These are phyloP conservation scores for Graphium sp. DNA, from an alignment of 2,329 filamentous ascomycete genomes.

Conservation along the genomic window DNA sequence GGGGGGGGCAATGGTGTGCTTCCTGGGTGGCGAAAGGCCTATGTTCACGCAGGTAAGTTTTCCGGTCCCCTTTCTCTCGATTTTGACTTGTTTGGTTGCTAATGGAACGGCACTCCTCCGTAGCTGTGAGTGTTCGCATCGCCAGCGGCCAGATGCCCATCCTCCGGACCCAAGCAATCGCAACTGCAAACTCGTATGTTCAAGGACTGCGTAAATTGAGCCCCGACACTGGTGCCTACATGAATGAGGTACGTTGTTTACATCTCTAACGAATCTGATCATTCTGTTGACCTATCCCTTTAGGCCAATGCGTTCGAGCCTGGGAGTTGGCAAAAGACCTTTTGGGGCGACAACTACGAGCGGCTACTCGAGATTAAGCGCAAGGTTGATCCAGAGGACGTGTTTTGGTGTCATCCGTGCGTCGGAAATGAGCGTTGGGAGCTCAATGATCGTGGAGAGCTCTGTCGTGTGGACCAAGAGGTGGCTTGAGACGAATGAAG, in stretches of 20 bases:
- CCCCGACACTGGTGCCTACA: constrained; percentile 22
- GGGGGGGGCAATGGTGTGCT: constrained; percentile 28
- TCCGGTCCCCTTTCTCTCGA: no score
- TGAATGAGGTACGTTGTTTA: constrained; percentile 22
- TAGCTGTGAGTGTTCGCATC: no score
- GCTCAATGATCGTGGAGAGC: no score
- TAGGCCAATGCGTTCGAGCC: no score
- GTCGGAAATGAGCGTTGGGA: constrained; percentile 35
- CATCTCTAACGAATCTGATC: neutral
- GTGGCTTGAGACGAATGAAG: no score
- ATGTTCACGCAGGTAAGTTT: constrained; percentile 21
- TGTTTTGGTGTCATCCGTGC: constrained; percentile 28
- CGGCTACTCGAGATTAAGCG: constrained; percentile 25
- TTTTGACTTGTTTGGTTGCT: constrained; percentile 1
- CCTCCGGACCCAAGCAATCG: constrained; percentile 10
- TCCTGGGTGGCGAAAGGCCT: constrained; percentile 31
- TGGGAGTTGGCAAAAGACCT: constrained; percentile 19
- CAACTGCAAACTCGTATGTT: constrained; percentile 10
- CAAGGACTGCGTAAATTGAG: constrained; percentile 20
- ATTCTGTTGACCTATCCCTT: neutral
- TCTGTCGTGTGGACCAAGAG: no score
- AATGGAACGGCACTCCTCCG: no score
- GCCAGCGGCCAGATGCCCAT: neutral
- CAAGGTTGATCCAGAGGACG: constrained; percentile 22
- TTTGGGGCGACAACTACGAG: constrained; percentile 29